Conservation (phyloP, 371 early-diverging fungal genomes). For the Zopfochytrium polystomum region DNA sequence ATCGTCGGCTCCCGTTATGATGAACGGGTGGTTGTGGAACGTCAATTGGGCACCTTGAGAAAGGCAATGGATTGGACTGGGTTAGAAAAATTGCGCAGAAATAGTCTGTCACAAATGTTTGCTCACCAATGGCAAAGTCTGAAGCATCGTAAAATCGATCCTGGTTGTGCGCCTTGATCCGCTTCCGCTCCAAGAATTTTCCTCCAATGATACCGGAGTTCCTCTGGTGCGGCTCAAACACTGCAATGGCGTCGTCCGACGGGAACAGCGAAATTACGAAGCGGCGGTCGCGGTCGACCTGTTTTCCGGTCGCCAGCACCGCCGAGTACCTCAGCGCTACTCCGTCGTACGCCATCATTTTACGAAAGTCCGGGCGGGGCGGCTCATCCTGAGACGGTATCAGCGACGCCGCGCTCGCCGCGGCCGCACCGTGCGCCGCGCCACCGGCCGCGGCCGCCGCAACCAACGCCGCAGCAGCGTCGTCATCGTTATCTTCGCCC, state of each 20-base stretch:
- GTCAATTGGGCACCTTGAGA: slow-evolving; percentile 42
- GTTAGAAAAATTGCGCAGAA: not conserved
- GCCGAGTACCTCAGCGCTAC: slow-evolving; percentile 46
- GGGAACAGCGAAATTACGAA: slow-evolving; percentile 49
- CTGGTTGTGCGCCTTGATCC: slow-evolving; percentile 40
- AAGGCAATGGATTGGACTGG: not conserved
- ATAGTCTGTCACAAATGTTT: not conserved
- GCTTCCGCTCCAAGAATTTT: slow-evolving; percentile 50
- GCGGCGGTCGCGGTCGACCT: slow-evolving; percentile 49
- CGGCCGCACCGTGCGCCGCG: slow-evolving; percentile 4
- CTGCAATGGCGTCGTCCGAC: slow-evolving; percentile 49
- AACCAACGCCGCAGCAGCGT: not conserved
- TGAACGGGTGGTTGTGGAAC: slow-evolving; percentile 46
- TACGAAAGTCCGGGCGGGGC: slow-evolving; percentile 42
- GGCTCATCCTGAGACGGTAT: slow-evolving; percentile 26
- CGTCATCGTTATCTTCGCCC: slow-evolving; percentile 9
- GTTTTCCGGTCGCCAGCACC: slow-evolving; percentile 33
- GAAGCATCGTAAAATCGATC: slow-evolving; percentile 27
- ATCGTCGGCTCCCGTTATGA: slow-evolving; percentile 51
- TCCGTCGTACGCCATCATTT: slow-evolving; percentile 44
- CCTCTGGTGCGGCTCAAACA: slow-evolving; percentile 52
- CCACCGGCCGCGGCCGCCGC: slow-evolving; percentile 6
- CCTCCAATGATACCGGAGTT: slow-evolving; percentile 53
- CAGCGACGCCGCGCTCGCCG: slow-evolving; percentile 18
- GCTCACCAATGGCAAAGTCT: slow-evolving; percentile 49